Evolutionary conservation across 2,329 filamentous ascomycete genomes (phyloP), one percentile per base, ranked within the genome.

Genomic region (Cytospora chrysosperma): DNA sequence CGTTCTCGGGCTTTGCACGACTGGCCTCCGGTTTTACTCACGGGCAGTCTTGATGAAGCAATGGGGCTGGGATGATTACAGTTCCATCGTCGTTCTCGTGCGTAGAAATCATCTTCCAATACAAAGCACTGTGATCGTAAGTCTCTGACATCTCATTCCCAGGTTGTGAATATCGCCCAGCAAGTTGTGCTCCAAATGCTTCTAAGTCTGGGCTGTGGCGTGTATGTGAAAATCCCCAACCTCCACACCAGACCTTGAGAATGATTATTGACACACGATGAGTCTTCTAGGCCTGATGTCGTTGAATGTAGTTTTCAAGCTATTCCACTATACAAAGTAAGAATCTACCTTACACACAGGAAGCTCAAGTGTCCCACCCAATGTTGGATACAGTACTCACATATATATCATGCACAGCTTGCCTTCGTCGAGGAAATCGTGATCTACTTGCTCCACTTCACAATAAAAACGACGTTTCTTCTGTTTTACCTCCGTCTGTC

Each of bases 401-500:
- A n/a, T n/a, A n/a, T n/a, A n/a, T n/a, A n/a, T n/a, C 10, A 10
- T 21, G n/a, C n/a, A 37, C 37, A 56, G 55, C 37, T 56, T 21
- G 21, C 43, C 37, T 56, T 56, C n/a, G 26, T 43, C 15, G 55
- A 56, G 55, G 55, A 56, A 27, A 7, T 30, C 9, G 37, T 47
- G 10, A 43, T 47, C 8, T 47, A 56, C 21, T 28, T 28, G 26
- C 21, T 56, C 21, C 55, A 56, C 9, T 47, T 56, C 26, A 43
- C 28, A n/a, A 56, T 56, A 26, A 56, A 56, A 15, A 56, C 43
- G 8, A 56, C 55, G 2, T 56, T 56, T 28, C 55, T 47, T 30
- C 37, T 56, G 6, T 56, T 56, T 24, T 56, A 28, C 19, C 55
- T 56, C 17, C 37, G 55, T 12, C 37, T 56, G 13, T 56, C 34